Conservation (phyloP, 1,284 basidiomycete genomes). For the Sporisorium scitamineum region DNA sequence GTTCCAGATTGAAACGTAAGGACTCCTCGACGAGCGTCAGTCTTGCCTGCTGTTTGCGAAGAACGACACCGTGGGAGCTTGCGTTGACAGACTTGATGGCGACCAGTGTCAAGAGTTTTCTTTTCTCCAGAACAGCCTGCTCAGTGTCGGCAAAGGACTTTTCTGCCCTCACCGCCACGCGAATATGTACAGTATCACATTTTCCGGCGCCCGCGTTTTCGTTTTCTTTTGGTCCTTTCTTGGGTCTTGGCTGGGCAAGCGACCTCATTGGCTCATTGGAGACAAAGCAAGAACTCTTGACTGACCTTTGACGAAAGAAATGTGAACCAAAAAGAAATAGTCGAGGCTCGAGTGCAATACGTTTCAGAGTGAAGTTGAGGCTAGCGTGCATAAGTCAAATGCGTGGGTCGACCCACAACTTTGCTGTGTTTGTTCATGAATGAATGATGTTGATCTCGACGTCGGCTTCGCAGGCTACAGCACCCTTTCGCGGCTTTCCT, state of each 20-base stretch:
- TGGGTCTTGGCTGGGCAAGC: too few species aligned
- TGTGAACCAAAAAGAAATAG: not conserved
- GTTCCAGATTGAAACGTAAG: conserved; percentile 6
- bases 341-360: not conserved
- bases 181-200: not conserved
- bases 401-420: not conserved
- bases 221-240: too few species aligned
- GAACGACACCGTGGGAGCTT: not conserved
- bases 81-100: too few species aligned
- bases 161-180: too few species aligned
- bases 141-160: too few species aligned
- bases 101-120: not conserved
- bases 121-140: not conserved
- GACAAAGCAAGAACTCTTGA: too few species aligned
- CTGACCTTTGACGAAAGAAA: not conserved
- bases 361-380: not conserved
- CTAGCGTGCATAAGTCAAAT: not conserved
- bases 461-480: not conserved
- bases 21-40: not conserved
- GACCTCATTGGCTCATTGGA: too few species aligned
- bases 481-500: too few species aligned
- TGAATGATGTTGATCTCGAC: not conserved
- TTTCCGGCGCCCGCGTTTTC: conserved; percentile 17
- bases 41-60: not conserved
- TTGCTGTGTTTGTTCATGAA: conserved; percentile 6